Percentiles rank a stretch among this genome's conserved stretches.
These are phyloP conservation scores for Quercus wislizeni DNA, from an alignment of 306 rosid species.

Conservation along the genomic window DNA sequence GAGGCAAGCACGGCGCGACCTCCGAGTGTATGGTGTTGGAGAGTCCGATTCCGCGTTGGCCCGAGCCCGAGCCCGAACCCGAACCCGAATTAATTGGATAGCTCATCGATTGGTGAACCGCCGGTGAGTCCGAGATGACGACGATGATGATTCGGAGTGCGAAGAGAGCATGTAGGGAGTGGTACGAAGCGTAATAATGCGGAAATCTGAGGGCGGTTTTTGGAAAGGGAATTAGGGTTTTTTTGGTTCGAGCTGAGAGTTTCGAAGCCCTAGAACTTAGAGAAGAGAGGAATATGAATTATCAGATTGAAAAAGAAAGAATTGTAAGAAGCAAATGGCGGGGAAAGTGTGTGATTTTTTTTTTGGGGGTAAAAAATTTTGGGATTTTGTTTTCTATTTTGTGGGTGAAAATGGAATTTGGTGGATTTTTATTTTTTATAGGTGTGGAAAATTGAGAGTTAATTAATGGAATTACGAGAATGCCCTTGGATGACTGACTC, in stretches of 20 bases:
- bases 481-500: constrained; percentile 14
- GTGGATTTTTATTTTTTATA: constrained; percentile 17
- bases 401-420: constrained; percentile 24
- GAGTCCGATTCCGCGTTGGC: constrained; percentile 63
- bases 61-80: constrained; percentile 16
- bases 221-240: constrained; percentile 45
- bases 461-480: not conserved
- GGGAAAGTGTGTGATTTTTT: constrained; percentile 51
- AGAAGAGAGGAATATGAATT: constrained; percentile 41
- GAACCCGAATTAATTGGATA: constrained; percentile 39
- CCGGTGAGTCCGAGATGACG: constrained; percentile 26
- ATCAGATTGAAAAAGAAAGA: constrained; percentile 17
- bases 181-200: constrained; percentile 27
- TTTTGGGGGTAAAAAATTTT: constrained; percentile 28
- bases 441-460: constrained; percentile 8
- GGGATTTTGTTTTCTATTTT: constrained; percentile 16
- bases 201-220: constrained; percentile 29
- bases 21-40: constrained; percentile 84
- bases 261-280: constrained; percentile 40
- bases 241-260: constrained; percentile 20
- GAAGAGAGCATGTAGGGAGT: constrained; percentile 53
- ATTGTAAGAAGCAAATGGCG: constrained; percentile 71
- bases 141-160: constrained; percentile 4
- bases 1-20: constrained; percentile 82
- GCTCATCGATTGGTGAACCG: constrained; percentile 61